These are phyloP conservation scores for Begonia loranthoides DNA, from an alignment of 306 rosid genomes.

Conservation along the genomic window DNA sequence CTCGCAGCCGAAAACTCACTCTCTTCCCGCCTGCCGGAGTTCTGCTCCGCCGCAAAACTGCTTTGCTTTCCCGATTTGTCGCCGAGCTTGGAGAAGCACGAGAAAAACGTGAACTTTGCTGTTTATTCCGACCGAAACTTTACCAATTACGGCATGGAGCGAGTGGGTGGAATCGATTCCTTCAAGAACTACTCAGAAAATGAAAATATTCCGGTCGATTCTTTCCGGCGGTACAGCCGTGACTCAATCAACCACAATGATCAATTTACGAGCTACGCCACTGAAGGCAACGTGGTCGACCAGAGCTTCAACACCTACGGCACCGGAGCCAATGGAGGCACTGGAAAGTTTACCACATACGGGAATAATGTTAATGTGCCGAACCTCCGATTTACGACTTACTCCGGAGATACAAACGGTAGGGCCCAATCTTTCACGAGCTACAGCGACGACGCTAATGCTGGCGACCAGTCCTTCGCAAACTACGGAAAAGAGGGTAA, in stretches of 20 bases:
- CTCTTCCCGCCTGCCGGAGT: slow-evolving; percentile 49
- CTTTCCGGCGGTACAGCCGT: slow-evolving; percentile 85
- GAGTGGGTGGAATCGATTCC: slow-evolving; percentile 52
- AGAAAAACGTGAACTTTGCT: slow-evolving; percentile 31
- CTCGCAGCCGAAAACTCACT: slow-evolving; percentile 42
- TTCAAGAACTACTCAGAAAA: slow-evolving; percentile 63
- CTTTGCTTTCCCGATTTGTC: slow-evolving; percentile 62
- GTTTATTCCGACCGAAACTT: slow-evolving; percentile 45
- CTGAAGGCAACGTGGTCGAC: slow-evolving; percentile 55
- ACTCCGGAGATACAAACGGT: slow-evolving; percentile 63
- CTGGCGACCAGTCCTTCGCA: slow-evolving; percentile 61
- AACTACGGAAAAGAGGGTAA: slow-evolving; percentile 63
- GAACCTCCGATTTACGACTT: slow-evolving; percentile 45
- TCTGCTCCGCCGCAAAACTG: slow-evolving; percentile 68
- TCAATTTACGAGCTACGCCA: slow-evolving; percentile 36
- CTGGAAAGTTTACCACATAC: slow-evolving; percentile 56
- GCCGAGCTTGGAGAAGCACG: slow-evolving; percentile 56
- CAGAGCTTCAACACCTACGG: slow-evolving; percentile 64
- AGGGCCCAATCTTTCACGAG: slow-evolving; percentile 44
- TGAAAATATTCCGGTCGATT: slow-evolving; percentile 44
- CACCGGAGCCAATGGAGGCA: slow-evolving; percentile 49
- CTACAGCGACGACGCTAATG: slow-evolving; percentile 63
- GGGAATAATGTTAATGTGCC: slow-evolving; percentile 53
- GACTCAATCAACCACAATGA: slow-evolving; percentile 51
- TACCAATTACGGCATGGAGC: slow-evolving; percentile 72